phyloP scores from a whole-genome alignment of 305 asterid genomes.

The Fraxinus ornus region DNA sequence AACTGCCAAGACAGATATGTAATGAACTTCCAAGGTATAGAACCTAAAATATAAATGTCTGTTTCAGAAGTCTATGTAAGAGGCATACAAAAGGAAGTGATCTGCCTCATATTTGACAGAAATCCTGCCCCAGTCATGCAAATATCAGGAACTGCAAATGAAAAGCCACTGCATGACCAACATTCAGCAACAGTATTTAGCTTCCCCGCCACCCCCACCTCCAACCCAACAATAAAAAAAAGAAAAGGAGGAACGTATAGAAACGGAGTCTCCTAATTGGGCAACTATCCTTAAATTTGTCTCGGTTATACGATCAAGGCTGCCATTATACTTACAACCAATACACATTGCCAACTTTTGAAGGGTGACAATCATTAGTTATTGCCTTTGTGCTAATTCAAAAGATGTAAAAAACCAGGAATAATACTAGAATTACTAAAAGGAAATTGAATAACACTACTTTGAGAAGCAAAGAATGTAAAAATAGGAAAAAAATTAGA shows the following conservation, averaged over 20 bases:
- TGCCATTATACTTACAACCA: background rate
- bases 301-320: background rate
- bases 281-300: background rate
- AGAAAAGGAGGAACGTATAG: background rate
- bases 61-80: background rate
- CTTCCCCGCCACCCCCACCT: background rate
- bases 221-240: background rate
- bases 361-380: background rate
- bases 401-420: background rate
- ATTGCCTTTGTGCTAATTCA: background rate
- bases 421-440: background rate
- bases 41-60: background rate
- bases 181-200: background rate
- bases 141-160: background rate
- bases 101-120: conserved; percentile 7
- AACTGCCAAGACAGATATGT: background rate
- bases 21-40: background rate
- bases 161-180: background rate
- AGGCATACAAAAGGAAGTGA: background rate
- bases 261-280: background rate
- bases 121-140: conserved; percentile 11
- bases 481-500: background rate
- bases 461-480: background rate
- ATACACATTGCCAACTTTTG: background rate
- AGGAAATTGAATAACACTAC: background rate